Conservation (phyloP, 1,284 basidiomycete species). For the Mrakiaceae sp. region DNA sequence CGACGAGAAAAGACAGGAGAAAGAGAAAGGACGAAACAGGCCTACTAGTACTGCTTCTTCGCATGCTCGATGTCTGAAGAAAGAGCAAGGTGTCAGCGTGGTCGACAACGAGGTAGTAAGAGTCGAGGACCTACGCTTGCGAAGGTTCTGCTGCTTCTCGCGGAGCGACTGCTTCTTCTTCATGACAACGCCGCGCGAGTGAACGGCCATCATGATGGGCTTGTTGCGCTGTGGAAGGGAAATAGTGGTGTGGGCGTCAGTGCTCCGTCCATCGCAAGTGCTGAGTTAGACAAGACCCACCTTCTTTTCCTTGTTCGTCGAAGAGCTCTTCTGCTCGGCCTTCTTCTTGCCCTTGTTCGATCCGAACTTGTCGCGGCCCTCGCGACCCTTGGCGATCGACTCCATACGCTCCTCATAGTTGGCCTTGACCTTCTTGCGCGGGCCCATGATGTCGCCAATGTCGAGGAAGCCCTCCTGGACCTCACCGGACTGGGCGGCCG, state of each 20-base stretch:
- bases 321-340: constrained; percentile 62
- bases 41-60: constrained; percentile 1
- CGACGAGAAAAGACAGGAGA: not conserved
- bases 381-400: constrained; percentile 80
- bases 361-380: constrained; percentile 92
- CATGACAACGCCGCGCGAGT: constrained; percentile 34
- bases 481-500: constrained; percentile 31
- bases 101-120: not conserved
- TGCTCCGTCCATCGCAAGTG: too few species aligned
- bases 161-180: constrained; percentile 81
- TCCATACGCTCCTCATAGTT: constrained; percentile 93
- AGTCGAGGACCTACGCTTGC: constrained; percentile 23
- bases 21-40: not conserved
- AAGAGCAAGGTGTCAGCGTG: not conserved
- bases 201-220: constrained; percentile 82
- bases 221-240: constrained; percentile 45
- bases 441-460: constrained; percentile 86
- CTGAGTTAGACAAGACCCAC: not conserved
- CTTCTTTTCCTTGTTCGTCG: constrained; percentile 75
- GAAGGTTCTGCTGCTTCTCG: constrained; percentile 57
- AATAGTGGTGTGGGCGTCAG: too few species aligned
- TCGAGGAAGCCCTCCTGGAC: constrained; percentile 57
- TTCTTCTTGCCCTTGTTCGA: constrained; percentile 79
- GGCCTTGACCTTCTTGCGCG: constrained; percentile 84
- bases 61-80: constrained; percentile 2